Conservation (phyloP, 2,329 filamentous ascomycete species). For the Penicillium sp. region DNA sequence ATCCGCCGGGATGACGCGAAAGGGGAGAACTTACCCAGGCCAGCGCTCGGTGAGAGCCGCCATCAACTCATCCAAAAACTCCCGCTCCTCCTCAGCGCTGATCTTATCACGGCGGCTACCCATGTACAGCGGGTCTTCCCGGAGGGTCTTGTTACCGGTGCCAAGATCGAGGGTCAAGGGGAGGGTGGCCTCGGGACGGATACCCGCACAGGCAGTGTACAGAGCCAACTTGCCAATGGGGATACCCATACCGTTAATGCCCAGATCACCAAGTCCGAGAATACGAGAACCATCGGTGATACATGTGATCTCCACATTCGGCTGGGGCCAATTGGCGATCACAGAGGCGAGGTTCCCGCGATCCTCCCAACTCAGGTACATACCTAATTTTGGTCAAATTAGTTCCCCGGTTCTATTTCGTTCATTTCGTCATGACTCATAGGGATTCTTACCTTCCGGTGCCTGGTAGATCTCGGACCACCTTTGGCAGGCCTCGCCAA, state of each 20-base stretch:
- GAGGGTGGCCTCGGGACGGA: slow-evolving; percentile 71
- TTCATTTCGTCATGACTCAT: slow-evolving; percentile 1
- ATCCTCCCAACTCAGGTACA: slow-evolving; percentile 96
- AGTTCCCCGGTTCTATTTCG: slow-evolving; percentile 27
- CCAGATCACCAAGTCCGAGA: slow-evolving; percentile 87
- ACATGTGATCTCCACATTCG: slow-evolving; percentile 90
- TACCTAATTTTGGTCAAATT: slow-evolving; percentile 43
- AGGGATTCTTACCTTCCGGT: slow-evolving; percentile 69
- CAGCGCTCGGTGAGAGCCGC: slow-evolving; percentile 76
- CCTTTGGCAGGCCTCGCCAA: slow-evolving; percentile 93
- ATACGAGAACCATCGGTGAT: slow-evolving; percentile 94
- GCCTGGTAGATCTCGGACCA: slow-evolving; percentile 96
- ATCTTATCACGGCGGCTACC: slow-evolving; percentile 84
- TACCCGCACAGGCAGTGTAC: slow-evolving; percentile 93
- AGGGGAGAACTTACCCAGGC: slow-evolving; percentile 57
- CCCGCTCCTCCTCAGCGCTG: slow-evolving; percentile 73
- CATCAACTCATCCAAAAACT: slow-evolving; percentile 98
- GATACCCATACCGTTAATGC: slow-evolving; percentile 97
- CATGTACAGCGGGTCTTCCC: slow-evolving; percentile 86
- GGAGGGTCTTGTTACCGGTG: slow-evolving; percentile 61
- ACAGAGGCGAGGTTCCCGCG: slow-evolving; percentile 85
- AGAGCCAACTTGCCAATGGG: slow-evolving; percentile 94
- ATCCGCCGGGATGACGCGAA: slow-evolving; percentile 26
- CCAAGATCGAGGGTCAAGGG: slow-evolving; percentile 65
- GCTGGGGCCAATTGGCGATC: slow-evolving; percentile 88